Evolutionary conservation across 148 eudicot species (phyloP).

Genomic region (Fagopyrum tataricum): DNA sequence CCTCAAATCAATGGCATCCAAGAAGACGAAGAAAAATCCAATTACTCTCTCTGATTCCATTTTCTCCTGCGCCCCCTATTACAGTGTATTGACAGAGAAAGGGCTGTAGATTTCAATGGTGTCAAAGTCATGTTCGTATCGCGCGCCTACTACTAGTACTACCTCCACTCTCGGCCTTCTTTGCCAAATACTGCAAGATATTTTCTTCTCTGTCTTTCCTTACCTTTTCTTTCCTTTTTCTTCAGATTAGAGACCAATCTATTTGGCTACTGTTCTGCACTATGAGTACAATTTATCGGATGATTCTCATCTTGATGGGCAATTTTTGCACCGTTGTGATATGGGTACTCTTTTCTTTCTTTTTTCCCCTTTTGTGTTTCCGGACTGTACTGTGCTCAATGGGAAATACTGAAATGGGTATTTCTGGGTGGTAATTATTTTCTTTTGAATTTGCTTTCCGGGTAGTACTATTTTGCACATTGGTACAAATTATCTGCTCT

Average conservation of each 20-base stretch:
- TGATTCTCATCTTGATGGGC: not conserved
- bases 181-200: not conserved
- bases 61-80: not conserved
- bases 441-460: not conserved
- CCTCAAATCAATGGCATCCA: slow-evolving; percentile 3
- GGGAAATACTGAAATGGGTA: not conserved
- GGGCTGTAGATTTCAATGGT: slow-evolving; percentile 8
- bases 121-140: not conserved
- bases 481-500: slow-evolving; percentile 4
- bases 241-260: not conserved
- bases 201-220: not conserved
- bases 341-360: slow-evolving; percentile 6
- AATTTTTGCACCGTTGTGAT: not conserved
- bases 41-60: not conserved
- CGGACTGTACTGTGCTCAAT: slow-evolving; percentile 6
- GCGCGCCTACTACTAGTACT: not conserved
- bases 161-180: not conserved
- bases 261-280: not conserved
- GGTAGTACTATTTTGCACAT: not conserved
- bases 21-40: slow-evolving; percentile 3
- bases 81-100: not conserved
- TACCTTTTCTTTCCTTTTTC: not conserved
- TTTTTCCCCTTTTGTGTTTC: not conserved
- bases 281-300: slow-evolving; percentile 5
- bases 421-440: not conserved